Evolutionary conservation across 164 flowering plant species (phyloP), one percentile per base, ranked within the genome.

Genomic region (Pachysandra terminalis): DNA sequence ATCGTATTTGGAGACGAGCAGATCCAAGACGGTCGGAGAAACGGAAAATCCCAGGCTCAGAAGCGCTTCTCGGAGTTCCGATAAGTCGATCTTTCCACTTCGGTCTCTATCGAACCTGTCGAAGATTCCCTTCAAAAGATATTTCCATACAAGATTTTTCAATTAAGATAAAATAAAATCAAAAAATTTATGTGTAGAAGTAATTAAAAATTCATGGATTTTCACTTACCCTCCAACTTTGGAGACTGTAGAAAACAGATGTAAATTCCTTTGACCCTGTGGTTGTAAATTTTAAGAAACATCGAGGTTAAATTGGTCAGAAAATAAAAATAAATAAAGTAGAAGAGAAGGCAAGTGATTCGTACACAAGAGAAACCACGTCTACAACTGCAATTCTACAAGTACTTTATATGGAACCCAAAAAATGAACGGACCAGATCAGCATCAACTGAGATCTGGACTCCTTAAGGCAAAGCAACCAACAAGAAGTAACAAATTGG

Each of bases 51-150:
- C 75, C 8, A 73, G 64, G 57, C 71, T 56, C 32, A 22, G 0
- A 10, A 73, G 37, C 14, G 75, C 75, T 19, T 73, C 68, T 19
- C 75, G 24, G 62, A 73, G 51, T 57, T 73, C 75, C 19, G 56
- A 15, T 1, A 63, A 13, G 45, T 73, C 75, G 3, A 73, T 67
- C 37, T 48, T 73, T 6, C 75, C 75, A 62, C 68, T 68, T 49
- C 67, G 56, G 45, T 73, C 71, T 40, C 71, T 68, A 45, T 73
- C 75, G 32, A 61, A 63, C 28, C 49, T 67, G 49, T 67, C 68
- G 22, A 73, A 73, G 27, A 62, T 37, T 25, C 55, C 27, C 71
- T 73, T n/a, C n/a, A n/a, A n/a, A 54, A 23, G 59, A 19, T 0
- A 28, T 53, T 15, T 2, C 27, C 15, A 8, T 27, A 61, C 1